These are phyloP conservation scores for Dioszegia hungarica DNA, from an alignment of 768 basidiomycete species.

Conservation along the genomic window DNA sequence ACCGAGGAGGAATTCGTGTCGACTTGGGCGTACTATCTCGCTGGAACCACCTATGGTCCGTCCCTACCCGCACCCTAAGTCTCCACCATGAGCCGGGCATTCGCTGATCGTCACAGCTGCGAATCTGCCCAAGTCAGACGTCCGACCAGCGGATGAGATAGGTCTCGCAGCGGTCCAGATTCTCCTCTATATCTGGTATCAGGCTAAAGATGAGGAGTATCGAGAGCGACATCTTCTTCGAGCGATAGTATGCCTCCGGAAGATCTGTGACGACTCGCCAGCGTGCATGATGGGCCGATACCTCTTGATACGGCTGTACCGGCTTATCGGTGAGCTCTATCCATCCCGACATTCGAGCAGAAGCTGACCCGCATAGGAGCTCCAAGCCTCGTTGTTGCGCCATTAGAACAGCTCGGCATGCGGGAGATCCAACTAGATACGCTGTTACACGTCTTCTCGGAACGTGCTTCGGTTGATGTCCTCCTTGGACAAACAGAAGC, in stretches of 20 bases:
- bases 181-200: not conserved
- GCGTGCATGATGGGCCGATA: conserved; percentile 25
- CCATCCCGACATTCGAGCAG: not conserved
- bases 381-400: not conserved
- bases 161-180: conserved; percentile 12
- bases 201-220: not conserved
- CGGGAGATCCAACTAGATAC: conserved; percentile 37
- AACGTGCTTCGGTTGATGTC: conserved; percentile 20
- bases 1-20: conserved; percentile 6
- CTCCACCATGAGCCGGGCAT: not conserved
- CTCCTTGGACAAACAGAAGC: conserved; percentile 7
- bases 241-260: conserved; percentile 26
- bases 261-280: conserved; percentile 22
- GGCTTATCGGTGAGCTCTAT: conserved; percentile 31
- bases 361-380: conserved; percentile 19
- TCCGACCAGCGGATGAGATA: conserved; percentile 26
- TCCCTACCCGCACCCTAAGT: not conserved
- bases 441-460: conserved; percentile 23
- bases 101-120: conserved; percentile 18
- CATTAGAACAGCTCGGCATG: conserved; percentile 10
- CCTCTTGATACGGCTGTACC: conserved; percentile 33
- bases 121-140: conserved; percentile 30
- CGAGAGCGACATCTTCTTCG: conserved; percentile 9
- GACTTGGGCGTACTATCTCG: conserved; percentile 25
- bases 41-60: conserved; percentile 33